Base-by-base conservation (phyloP, 1,284 basidiomycete genomes). In the Gymnopus androsaceus region DNA sequence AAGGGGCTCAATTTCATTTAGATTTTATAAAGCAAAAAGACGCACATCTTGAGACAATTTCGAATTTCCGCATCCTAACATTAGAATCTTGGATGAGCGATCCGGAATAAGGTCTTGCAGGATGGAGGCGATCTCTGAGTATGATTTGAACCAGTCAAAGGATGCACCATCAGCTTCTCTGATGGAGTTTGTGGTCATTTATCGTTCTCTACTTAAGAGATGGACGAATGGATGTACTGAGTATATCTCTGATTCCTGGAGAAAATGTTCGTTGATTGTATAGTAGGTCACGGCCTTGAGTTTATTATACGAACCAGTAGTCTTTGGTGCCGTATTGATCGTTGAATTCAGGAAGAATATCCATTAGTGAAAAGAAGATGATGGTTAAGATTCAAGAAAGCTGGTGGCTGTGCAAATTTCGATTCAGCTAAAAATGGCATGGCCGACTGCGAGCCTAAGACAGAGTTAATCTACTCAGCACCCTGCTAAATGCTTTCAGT, bases 41-140 rank as follows among this genome's bases (percentile, higher is more conserved):
- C 75, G 21, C 60, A 88, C 89, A 61, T 90, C 84, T 71, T 89
- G 83, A 9, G 89, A 90, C 38, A 95, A 73, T 52, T 74, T 87
- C 3, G 92, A 93, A 71, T 95, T 96, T 4, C 94, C 94, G 66
- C 94, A 96, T 46, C 94, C 94, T 7, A 97, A 82, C 83, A 96
- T 92, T 57, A 95, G 71, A 61, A 96, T 90, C 28, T 81, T 75
- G 1, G 87, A 79, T 3, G 71, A 69, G 66, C 83, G 90, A 57
- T 85, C 70, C 0, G 88, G 88, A 21, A 94, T 80, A 40, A 87
- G 71, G 42, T 79, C 78, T 36, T 78, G 75, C 23, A 93, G 69
- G 25, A 87, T 71, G 53, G 78, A 68, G 12, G 83, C 78, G 15
- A 92, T 75, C 54, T 93, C 88, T 3, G 69, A 68, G 63, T 90